These are phyloP conservation scores for Zygotorulaspora mrakii DNA, from an alignment of 1,139 yeast species.

Conservation along the genomic window DNA sequence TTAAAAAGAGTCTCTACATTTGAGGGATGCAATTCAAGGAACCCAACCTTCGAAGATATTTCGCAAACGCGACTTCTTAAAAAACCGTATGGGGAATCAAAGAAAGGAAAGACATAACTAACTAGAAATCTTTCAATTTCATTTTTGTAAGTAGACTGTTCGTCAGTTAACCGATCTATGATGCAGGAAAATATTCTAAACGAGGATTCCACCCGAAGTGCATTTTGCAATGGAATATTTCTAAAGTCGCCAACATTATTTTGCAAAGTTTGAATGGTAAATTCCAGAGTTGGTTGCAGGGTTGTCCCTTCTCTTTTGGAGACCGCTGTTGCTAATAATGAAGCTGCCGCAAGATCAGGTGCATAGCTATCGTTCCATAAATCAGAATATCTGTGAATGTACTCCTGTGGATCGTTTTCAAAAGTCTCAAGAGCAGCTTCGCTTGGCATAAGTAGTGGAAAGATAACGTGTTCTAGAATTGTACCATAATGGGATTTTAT, in stretches of 20 bases:
- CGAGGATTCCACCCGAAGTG: conserved; percentile 75
- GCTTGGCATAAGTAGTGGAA: conserved; percentile 71
- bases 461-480: conserved; percentile 68
- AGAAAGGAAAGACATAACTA: conserved; percentile 66
- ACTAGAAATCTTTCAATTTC: conserved; percentile 71
- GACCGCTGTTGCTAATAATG: conserved; percentile 60
- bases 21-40: conserved; percentile 49
- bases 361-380: conserved; percentile 54
- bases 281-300: conserved; percentile 60
- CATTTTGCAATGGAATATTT: conserved; percentile 51
- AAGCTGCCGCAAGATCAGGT: conserved; percentile 67
- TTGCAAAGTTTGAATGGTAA: conserved; percentile 56
- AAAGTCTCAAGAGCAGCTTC: conserved; percentile 69
- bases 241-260: conserved; percentile 36
- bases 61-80: conserved; percentile 84
- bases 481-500: conserved; percentile 67
- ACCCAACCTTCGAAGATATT: conserved; percentile 66
- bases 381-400: conserved; percentile 76
- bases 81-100: conserved; percentile 63
- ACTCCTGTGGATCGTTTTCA: conserved; percentile 88
- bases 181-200: conserved; percentile 74
- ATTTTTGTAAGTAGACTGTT: conserved; percentile 54
- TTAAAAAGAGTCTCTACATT: conserved; percentile 56
- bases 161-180: conserved; percentile 53
- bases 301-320: conserved; percentile 61